A percentile compares a stretch with the other conserved stretches of the same genome.
These are phyloP conservation scores for Plenodomus tracheiphilus DNA, from an alignment of 2,329 filamentous ascomycete genomes.

Conservation along the genomic window DNA sequence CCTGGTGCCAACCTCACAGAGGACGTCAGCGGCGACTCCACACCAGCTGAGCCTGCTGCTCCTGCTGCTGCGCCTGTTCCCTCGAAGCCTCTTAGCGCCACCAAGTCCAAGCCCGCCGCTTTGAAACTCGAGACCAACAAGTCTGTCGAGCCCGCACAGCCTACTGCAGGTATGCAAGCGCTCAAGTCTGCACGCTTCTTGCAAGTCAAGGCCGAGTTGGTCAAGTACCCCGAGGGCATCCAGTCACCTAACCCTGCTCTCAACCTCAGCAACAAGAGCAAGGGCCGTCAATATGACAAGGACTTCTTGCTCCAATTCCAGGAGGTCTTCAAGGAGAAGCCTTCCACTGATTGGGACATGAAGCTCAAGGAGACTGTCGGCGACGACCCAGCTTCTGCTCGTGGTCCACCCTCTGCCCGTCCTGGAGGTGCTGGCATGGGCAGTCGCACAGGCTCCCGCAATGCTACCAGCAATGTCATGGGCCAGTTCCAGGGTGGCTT, in stretches of 20 bases:
- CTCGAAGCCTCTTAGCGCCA: slow-evolving; percentile 50
- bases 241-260: slow-evolving; percentile 88
- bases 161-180: slow-evolving; percentile 89
- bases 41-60: slow-evolving; percentile 53
- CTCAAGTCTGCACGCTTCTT: slow-evolving; percentile 91
- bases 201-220: slow-evolving; percentile 69
- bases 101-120: slow-evolving; percentile 81
- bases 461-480: slow-evolving; percentile 57
- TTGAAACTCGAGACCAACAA: slow-evolving; percentile 89
- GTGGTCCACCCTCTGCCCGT: slow-evolving; percentile 61
- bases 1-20: slow-evolving; percentile 46
- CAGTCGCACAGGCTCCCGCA: slow-evolving; percentile 53
- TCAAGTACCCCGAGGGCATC: slow-evolving; percentile 82
- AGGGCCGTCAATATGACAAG: slow-evolving; percentile 91
- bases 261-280: slow-evolving; percentile 80
- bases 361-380: slow-evolving; percentile 85
- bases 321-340: slow-evolving; percentile 93
- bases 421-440: slow-evolving; percentile 54
- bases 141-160: slow-evolving; percentile 85
- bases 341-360: slow-evolving; percentile 87
- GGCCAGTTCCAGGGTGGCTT: slow-evolving; percentile 65
- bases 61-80: slow-evolving; percentile 22
- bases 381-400: slow-evolving; percentile 72
- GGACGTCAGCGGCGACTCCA: slow-evolving; percentile 27
- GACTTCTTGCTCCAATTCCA: slow-evolving; percentile 97